Conservation (phyloP, 208 protist species). For the Lotmaria passim region DNA sequence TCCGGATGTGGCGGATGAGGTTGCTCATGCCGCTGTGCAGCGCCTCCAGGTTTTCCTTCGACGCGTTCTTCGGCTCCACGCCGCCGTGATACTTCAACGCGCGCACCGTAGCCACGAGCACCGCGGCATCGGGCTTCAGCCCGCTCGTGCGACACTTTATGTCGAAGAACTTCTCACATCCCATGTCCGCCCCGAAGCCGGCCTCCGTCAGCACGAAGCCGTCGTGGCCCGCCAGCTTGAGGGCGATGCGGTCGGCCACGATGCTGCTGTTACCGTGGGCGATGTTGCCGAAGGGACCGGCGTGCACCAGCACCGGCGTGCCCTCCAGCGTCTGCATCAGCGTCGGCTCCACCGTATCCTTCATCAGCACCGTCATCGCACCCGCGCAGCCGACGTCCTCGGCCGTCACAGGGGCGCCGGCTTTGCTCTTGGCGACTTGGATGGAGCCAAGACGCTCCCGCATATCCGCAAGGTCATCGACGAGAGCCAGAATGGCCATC, state of each 20-base stretch:
- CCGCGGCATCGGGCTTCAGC: constrained; percentile 93
- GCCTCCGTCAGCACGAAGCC: constrained; percentile 98
- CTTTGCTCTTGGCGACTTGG: constrained; percentile 78
- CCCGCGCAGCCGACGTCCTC: constrained; percentile 92
- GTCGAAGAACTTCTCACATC: constrained; percentile 98
- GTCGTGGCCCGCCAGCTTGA: constrained; percentile 95
- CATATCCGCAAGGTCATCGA: constrained; percentile 94
- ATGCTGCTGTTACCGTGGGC: constrained; percentile 98
- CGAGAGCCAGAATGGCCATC: constrained; percentile 98
- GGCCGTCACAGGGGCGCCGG: constrained; percentile 86
- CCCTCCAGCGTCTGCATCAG: constrained; percentile 98
- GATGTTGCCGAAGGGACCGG: constrained; percentile 99
- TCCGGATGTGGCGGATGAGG: constrained; percentile 94
- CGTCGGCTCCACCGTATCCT: constrained; percentile 95
- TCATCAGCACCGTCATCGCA: constrained; percentile 97
- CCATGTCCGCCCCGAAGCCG: constrained; percentile 96
- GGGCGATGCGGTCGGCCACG: constrained; percentile 94
- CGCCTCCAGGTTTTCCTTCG: constrained; percentile 88
- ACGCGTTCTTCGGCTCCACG: constrained; percentile 73
- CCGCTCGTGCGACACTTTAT: constrained; percentile 97
- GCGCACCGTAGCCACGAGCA: constrained; percentile 96
- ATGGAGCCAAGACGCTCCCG: constrained; percentile 87
- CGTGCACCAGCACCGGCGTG: constrained; percentile 96
- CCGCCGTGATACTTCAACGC: constrained; percentile 98
- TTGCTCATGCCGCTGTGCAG: constrained; percentile 91